phyloP scores from a whole-genome alignment of 768 basidiomycete species.

The Phaffia australis region DNA sequence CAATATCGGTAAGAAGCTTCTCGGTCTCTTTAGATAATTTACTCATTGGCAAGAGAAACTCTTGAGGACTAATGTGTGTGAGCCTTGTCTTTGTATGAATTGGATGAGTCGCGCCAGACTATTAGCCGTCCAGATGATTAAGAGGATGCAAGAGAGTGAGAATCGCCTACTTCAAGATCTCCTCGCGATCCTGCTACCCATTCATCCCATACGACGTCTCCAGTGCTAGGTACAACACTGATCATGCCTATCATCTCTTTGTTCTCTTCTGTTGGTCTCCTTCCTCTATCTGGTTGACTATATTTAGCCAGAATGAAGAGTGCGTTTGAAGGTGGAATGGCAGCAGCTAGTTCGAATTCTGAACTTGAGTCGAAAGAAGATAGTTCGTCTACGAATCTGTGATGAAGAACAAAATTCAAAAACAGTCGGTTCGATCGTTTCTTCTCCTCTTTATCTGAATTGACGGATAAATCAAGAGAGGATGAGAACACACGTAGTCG shows the following conservation, averaged over 20 bases:
- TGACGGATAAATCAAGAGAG: neutral
- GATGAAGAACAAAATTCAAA: neutral
- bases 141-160: neutral
- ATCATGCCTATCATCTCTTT: slow-evolving; percentile 52
- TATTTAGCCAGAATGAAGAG: slow-evolving; percentile 64
- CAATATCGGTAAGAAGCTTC: slow-evolving; percentile 62
- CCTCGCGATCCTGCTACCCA: slow-evolving; percentile 34
- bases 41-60: slow-evolving; percentile 56
- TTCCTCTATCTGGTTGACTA: slow-evolving; percentile 34
- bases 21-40: slow-evolving; percentile 58
- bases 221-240: slow-evolving; percentile 71
- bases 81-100: slow-evolving; percentile 57
- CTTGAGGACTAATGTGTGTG: slow-evolving; percentile 70
- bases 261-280: slow-evolving; percentile 44
- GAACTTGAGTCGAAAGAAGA: slow-evolving; percentile 36
- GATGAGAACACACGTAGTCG: slow-evolving; percentile 60
- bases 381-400: slow-evolving; percentile 65
- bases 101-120: neutral
- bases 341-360: slow-evolving; percentile 32
- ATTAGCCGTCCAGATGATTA: slow-evolving; percentile 6
- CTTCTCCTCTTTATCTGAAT: slow-evolving; percentile 3
- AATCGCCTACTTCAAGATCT: slow-evolving; percentile 47
- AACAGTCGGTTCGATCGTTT: neutral
- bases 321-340: slow-evolving; percentile 50
- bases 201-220: slow-evolving; percentile 87